phyloP scores from a whole-genome alignment of 2,329 filamentous ascomycete species.

The Orbilia quercus region DNA sequence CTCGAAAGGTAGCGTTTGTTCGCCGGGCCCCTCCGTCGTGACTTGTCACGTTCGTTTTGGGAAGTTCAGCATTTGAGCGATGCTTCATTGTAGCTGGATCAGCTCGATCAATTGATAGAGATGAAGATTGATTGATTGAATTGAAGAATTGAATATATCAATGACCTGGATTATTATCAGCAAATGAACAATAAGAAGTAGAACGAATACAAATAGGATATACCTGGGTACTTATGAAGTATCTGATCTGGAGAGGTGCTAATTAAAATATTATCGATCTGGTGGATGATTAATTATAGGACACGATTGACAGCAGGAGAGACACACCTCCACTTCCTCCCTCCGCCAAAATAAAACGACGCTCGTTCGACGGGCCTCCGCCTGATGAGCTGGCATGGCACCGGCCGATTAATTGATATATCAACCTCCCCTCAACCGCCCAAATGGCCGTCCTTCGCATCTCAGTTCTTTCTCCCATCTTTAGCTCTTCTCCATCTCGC shows the following conservation, averaged over 20 bases:
- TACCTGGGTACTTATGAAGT: no score
- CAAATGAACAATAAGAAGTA: no score
- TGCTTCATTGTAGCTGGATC: neutral
- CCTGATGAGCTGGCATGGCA: slow-evolving; percentile 56
- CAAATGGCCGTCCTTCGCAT: slow-evolving; percentile 38
- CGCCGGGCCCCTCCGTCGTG: slow-evolving; percentile 34
- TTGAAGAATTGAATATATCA: no score
- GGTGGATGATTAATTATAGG: slow-evolving; percentile 29
- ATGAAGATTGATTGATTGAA: no score
- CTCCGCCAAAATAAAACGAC: neutral
- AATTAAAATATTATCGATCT: no score
- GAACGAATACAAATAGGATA: no score
- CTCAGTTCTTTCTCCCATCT: slow-evolving; percentile 20
- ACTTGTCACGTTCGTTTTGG: slow-evolving; percentile 41
- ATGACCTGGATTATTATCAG: no score
- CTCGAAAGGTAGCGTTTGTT: neutral
- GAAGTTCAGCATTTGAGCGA: no score
- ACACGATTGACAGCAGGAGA: slow-evolving; percentile 46
- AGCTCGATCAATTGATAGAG: no score
- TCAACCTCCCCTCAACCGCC: slow-evolving; percentile 7
- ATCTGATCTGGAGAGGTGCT: no score
- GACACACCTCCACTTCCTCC: slow-evolving; percentile 39
- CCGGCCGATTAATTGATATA: slow-evolving; percentile 48
- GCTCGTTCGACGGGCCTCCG: slow-evolving; percentile 17
- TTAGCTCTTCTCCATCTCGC: slow-evolving; percentile 4